Percentiles rank a stretch among this genome's conserved stretches.
Conservation (phyloP, 495 filamentous ascomycete species). For the Xylaria venustula region DNA sequence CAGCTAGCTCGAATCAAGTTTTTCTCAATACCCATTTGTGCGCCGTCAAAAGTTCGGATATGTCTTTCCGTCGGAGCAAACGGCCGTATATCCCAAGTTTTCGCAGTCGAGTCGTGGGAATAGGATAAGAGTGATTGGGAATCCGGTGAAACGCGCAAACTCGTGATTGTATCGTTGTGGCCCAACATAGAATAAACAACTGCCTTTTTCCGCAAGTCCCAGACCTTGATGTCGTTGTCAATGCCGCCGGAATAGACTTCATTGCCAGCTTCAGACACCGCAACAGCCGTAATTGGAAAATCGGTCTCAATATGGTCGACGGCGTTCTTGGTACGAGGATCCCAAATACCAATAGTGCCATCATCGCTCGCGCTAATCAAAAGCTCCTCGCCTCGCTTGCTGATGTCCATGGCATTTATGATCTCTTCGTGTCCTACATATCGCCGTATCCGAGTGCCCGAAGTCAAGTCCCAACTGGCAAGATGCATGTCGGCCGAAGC, state of each 20-base stretch:
- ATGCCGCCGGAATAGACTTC: constrained; percentile 95
- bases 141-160: constrained; percentile 85
- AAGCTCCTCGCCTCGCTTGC: constrained; percentile 83
- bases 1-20: constrained; percentile 91
- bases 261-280: constrained; percentile 87
- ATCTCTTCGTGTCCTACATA: constrained; percentile 94
- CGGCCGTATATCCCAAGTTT: constrained; percentile 94
- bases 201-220: constrained; percentile 90
- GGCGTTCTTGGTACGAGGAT: constrained; percentile 87
- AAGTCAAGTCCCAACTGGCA: constrained; percentile 92
- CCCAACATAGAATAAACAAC: constrained; percentile 85
- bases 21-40: constrained; percentile 82
- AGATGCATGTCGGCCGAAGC: constrained; percentile 90
- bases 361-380: constrained; percentile 89
- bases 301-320: constrained; percentile 86
- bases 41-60: constrained; percentile 83
- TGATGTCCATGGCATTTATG: constrained; percentile 85
- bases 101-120: constrained; percentile 87
- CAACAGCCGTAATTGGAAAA: constrained; percentile 89
- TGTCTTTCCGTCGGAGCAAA: constrained; percentile 87
- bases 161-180: constrained; percentile 89
- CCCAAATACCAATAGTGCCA: constrained; percentile 93
- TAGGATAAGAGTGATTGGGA: constrained; percentile 88
- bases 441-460: constrained; percentile 80
- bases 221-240: constrained; percentile 95